These are phyloP conservation scores for Gossypium arboreum DNA, from an alignment of 345 rosid genomes.

Conservation along the genomic window DNA sequence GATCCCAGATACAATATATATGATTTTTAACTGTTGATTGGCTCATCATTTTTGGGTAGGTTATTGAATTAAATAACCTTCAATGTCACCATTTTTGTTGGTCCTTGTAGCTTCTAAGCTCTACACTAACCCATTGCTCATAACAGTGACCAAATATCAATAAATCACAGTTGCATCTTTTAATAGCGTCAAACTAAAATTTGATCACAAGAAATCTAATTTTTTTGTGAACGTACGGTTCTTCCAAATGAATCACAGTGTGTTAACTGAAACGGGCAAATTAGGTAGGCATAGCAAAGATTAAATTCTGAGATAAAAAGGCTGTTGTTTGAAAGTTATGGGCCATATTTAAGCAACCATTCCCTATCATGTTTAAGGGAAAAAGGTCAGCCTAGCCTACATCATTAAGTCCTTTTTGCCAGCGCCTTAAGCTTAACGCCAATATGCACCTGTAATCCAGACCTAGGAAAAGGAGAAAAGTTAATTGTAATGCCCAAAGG, in stretches of 20 bases:
- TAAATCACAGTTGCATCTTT: too few relatives aligned
- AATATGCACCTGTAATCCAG: background rate
- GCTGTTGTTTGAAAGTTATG: background rate
- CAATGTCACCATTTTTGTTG: background rate
- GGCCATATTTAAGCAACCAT: background rate
- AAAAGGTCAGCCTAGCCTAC: background rate
- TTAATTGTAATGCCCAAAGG: background rate
- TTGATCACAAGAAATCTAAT: too few relatives aligned
- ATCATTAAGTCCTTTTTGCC: background rate
- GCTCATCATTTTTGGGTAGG: background rate
- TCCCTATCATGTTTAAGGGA: background rate
- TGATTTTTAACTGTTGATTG: background rate
- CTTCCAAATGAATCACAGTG: background rate
- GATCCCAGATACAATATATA: background rate
- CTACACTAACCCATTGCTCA: too few relatives aligned
- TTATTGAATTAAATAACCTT: background rate
- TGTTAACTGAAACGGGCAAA: background rate
- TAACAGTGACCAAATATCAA: too few relatives aligned
- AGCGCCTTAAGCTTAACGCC: background rate
- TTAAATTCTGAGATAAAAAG: background rate
- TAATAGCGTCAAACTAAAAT: too few relatives aligned
- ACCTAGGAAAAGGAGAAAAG: background rate
- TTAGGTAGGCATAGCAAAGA: background rate
- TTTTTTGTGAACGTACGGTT: background rate
- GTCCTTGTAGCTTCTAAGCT: too few relatives aligned